Evolutionary conservation across 1,139 yeast genomes (phyloP).

Genomic region (Sugiyamaella castrensis): DNA sequence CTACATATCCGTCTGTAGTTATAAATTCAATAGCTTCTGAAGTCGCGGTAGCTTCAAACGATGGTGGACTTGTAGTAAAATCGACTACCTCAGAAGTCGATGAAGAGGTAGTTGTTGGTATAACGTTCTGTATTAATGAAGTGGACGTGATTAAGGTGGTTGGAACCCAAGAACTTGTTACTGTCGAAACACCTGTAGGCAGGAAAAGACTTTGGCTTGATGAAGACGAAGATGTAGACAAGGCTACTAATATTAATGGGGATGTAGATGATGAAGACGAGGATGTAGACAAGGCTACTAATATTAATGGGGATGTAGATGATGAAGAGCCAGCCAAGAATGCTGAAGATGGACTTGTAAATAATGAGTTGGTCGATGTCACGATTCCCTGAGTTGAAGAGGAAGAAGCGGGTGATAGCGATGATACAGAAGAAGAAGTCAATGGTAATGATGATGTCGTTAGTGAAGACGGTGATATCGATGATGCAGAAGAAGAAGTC

Average conservation of each 20-base stretch:
- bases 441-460: slow-evolving; percentile 6
- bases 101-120: slow-evolving; percentile 1
- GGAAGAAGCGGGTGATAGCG: slow-evolving; percentile 5
- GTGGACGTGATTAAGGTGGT: slow-evolving; percentile 1
- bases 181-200: not conserved
- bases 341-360: not conserved
- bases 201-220: not conserved
- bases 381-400: not conserved
- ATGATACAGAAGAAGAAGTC: slow-evolving; percentile 5
- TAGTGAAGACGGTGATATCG: slow-evolving; percentile 6
- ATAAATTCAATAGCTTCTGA: slow-evolving; percentile 3
- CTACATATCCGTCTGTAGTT: slow-evolving; percentile 13
- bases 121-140: slow-evolving; percentile 1
- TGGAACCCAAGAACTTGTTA: not conserved
- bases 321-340: not conserved
- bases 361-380: too few species aligned
- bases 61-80: too few species aligned
- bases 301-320: slow-evolving; percentile 5
- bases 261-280: slow-evolving; percentile 5
- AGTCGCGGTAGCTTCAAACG: not conserved
- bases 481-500: slow-evolving; percentile 11
- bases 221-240: not conserved
- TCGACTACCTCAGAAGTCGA: slow-evolving; percentile 1
- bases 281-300: not conserved
- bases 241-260: not conserved